A percentile compares a stretch with the other conserved stretches of the same genome.
Conservation (phyloP, 305 asterid species). For the Vinca major region DNA sequence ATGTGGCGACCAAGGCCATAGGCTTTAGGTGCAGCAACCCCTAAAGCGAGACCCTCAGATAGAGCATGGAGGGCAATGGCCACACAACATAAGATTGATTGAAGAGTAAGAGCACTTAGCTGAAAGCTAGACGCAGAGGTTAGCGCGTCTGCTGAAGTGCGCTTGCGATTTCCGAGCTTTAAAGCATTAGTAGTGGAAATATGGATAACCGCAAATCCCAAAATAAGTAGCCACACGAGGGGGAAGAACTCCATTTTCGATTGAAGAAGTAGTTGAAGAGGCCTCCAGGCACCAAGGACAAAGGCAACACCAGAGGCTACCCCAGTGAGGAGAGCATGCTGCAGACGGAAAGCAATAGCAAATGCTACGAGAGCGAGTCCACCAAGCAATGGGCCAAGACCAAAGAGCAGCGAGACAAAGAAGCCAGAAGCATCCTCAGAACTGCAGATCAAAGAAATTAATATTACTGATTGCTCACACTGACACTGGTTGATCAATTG, state of each 20-base stretch:
- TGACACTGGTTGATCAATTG: neutral
- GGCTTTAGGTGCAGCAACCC: too few relatives aligned
- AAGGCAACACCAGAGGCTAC: constrained; percentile 84
- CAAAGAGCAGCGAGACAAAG: constrained; percentile 73
- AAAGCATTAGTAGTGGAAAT: constrained; percentile 33
- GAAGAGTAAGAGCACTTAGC: constrained; percentile 68
- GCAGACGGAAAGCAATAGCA: constrained; percentile 65
- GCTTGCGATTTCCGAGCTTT: constrained; percentile 51
- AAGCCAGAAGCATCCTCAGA: constrained; percentile 88
- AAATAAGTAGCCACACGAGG: constrained; percentile 44
- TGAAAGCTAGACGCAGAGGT: constrained; percentile 35
- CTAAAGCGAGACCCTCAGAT: constrained; percentile 86
- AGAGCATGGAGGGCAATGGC: constrained; percentile 79
- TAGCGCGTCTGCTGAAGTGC: constrained; percentile 48
- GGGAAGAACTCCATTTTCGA: constrained; percentile 60
- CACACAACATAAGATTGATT: constrained; percentile 53
- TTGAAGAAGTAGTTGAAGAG: constrained; percentile 60
- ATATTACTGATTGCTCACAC: neutral
- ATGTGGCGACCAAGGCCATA: too few relatives aligned
- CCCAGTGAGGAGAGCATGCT: constrained; percentile 81
- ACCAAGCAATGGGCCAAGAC: constrained; percentile 85
- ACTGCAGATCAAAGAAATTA: constrained; percentile 30
- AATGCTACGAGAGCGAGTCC: constrained; percentile 69
- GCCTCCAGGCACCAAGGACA: constrained; percentile 80
- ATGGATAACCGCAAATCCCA: constrained; percentile 44